A percentile compares a stretch with the other conserved stretches of the same genome.
phyloP scores from a whole-genome alignment of 1,139 yeast species.

The Zhuliangozyma blackwelliae region DNA sequence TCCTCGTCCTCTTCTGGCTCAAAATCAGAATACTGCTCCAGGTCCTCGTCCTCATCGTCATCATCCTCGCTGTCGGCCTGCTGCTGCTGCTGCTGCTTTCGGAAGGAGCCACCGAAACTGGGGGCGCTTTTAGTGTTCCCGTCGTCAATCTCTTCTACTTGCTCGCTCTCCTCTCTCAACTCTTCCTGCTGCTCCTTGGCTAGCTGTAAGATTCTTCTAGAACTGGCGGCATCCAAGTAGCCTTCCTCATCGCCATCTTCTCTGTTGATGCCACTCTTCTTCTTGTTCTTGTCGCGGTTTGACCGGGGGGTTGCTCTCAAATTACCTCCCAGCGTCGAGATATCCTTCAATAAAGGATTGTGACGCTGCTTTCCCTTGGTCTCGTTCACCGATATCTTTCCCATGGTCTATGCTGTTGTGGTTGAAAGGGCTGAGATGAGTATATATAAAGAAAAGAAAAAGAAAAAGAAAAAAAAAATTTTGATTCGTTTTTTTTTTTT shows the following conservation, averaged over 20 bases:
- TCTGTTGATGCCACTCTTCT: slow-evolving; percentile 14
- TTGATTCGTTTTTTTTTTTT: not conserved
- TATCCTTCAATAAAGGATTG: slow-evolving; percentile 75
- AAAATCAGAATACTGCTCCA: slow-evolving; percentile 48
- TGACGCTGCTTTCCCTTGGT: slow-evolving; percentile 54
- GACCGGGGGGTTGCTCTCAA: slow-evolving; percentile 44
- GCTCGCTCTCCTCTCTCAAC: slow-evolving; percentile 59
- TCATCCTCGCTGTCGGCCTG: slow-evolving; percentile 29
- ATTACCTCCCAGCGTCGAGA: slow-evolving; percentile 68
- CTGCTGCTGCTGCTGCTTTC: slow-evolving; percentile 14
- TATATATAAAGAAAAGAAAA: not conserved
- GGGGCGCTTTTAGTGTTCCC: slow-evolving; percentile 5
- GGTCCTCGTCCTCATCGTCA: slow-evolving; percentile 31
- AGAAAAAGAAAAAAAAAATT: too few relatives aligned
- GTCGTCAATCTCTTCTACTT: slow-evolving; percentile 5
- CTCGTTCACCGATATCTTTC: slow-evolving; percentile 52
- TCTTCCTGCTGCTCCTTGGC: slow-evolving; percentile 94
- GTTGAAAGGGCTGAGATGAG: too few relatives aligned
- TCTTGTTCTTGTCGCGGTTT: slow-evolving; percentile 4
- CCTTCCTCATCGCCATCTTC: slow-evolving; percentile 53
- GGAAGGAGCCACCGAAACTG: slow-evolving; percentile 22
- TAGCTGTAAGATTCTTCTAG: slow-evolving; percentile 80
- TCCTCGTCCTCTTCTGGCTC: slow-evolving; percentile 47
- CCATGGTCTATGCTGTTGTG: slow-evolving; percentile 39
- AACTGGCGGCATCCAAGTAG: slow-evolving; percentile 73